Conservation (phyloP, 768 basidiomycete species). For the Leucocoprinus birnbaumii region DNA sequence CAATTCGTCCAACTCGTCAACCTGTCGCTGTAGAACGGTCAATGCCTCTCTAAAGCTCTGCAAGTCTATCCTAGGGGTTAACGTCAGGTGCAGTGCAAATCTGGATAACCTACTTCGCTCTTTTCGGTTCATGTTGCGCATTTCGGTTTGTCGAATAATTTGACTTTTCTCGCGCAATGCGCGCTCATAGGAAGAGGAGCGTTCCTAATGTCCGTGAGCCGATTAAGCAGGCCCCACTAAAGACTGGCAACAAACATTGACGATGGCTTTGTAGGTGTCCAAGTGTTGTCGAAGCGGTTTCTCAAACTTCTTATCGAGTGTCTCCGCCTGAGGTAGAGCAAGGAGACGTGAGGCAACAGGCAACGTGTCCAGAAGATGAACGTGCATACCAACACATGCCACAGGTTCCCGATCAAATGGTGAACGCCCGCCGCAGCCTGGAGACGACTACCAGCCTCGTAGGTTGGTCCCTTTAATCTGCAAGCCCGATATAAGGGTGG, state of each 20-base stretch:
- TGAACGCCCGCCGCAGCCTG: conserved; percentile 88
- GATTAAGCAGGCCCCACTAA: neutral
- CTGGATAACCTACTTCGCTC: conserved; percentile 65
- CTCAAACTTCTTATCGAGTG: conserved; percentile 85
- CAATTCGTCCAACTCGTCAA: conserved; percentile 86
- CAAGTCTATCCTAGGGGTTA: conserved; percentile 55
- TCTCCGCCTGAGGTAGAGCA: conserved; percentile 60
- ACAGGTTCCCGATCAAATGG: conserved; percentile 89
- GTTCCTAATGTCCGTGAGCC: conserved; percentile 50
- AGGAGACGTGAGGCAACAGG: conserved; percentile 2
- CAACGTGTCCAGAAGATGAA: conserved; percentile 14
- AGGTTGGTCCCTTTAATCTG: conserved; percentile 76
- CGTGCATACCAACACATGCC: conserved; percentile 76
- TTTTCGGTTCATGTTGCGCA: conserved; percentile 79
- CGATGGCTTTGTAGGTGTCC: conserved; percentile 72
- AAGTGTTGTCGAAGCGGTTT: conserved; percentile 84
- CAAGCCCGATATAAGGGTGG: neutral
- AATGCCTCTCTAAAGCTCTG: conserved; percentile 87
- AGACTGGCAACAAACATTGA: conserved; percentile 45
- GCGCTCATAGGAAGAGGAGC: conserved; percentile 81
- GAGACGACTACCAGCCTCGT: conserved; percentile 77
- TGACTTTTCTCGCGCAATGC: conserved; percentile 80
- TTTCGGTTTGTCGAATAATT: conserved; percentile 83
- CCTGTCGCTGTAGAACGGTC: conserved; percentile 77
- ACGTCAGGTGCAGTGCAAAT: neutral